These are phyloP conservation scores for Berberis thunbergii DNA, from an alignment of 164 flowering plant genomes.

Conservation along the genomic window DNA sequence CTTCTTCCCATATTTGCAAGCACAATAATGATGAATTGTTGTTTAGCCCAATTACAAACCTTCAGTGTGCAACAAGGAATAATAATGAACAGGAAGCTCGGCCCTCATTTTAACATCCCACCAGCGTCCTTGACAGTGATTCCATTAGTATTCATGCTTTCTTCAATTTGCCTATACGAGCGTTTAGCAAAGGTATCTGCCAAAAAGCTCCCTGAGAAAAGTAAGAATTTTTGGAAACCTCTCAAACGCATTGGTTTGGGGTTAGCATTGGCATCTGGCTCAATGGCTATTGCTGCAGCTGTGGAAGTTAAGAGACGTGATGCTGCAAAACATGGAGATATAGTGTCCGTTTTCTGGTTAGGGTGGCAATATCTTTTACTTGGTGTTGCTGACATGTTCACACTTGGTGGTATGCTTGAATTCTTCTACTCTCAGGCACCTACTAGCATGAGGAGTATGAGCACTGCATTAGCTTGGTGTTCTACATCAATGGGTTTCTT, in stretches of 20 bases:
- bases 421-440: slow-evolving; percentile 30
- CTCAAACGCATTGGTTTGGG: slow-evolving; percentile 25
- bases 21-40: slow-evolving; percentile 26
- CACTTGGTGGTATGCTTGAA: slow-evolving; percentile 25
- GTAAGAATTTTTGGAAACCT: slow-evolving; percentile 11
- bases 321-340: slow-evolving; percentile 3
- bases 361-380: slow-evolving; percentile 19
- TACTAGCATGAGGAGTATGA: slow-evolving; percentile 18
- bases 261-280: slow-evolving; percentile 11
- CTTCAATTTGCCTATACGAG: slow-evolving; percentile 21
- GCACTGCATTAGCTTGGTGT: slow-evolving; percentile 23
- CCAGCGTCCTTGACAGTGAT: slow-evolving; percentile 20
- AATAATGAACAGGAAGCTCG: slow-evolving; percentile 17
- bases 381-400: slow-evolving; percentile 27
- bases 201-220: slow-evolving; percentile 9
- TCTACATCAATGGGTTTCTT: slow-evolving; percentile 23
- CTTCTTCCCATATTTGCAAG: slow-evolving; percentile 21
- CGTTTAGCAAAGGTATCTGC: slow-evolving; percentile 3
- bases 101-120: slow-evolving; percentile 16
- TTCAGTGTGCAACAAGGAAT: slow-evolving; percentile 24
- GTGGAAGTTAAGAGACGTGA: slow-evolving; percentile 20
- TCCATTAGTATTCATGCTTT: slow-evolving; percentile 15
- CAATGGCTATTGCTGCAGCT: slow-evolving; percentile 26
- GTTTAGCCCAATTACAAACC: slow-evolving; percentile 28
- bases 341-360: slow-evolving; percentile 24